Conservation (phyloP, 2,329 filamentous ascomycete species). For the Aspergillus ochraceoroseus region DNA sequence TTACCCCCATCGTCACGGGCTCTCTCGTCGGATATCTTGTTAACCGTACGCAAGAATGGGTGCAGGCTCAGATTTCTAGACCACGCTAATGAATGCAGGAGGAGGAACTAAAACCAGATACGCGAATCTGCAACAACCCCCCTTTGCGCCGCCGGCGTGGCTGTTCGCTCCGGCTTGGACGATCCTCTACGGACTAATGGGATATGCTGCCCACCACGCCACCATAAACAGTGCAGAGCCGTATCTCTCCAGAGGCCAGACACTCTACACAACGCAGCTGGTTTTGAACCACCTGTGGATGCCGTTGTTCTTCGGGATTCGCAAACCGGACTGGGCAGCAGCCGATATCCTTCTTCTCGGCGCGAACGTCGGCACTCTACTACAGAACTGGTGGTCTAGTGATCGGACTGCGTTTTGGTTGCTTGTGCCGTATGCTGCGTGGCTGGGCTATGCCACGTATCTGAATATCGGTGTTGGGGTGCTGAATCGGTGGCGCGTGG, state of each 20-base stretch:
- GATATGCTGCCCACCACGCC: slow-evolving; percentile 79
- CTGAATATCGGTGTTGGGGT: slow-evolving; percentile 65
- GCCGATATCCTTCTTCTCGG: slow-evolving; percentile 68
- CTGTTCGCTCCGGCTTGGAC: slow-evolving; percentile 59
- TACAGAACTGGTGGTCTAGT: slow-evolving; percentile 69
- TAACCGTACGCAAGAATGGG: slow-evolving; percentile 25
- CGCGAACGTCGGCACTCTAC: slow-evolving; percentile 67
- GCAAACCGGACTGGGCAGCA: slow-evolving; percentile 67
- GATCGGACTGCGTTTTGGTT: slow-evolving; percentile 69
- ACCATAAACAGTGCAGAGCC: slow-evolving; percentile 58
- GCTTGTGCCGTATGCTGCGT: slow-evolving; percentile 75
- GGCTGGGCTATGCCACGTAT: slow-evolving; percentile 85
- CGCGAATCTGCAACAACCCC: slow-evolving; percentile 43
- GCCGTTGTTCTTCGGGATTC: slow-evolving; percentile 82
- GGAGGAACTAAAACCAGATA: slow-evolving; percentile 38
- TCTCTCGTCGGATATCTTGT: slow-evolving; percentile 29
- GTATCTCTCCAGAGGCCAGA: slow-evolving; percentile 50
- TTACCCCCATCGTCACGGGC: slow-evolving; percentile 28
- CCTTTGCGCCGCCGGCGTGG: slow-evolving; percentile 53
- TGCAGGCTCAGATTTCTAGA: background rate
- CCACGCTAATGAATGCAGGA: slow-evolving; percentile 14
- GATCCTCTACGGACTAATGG: slow-evolving; percentile 65
- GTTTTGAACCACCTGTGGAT: slow-evolving; percentile 84
- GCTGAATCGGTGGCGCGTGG: slow-evolving; percentile 58
- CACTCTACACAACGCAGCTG: slow-evolving; percentile 80